These are phyloP conservation scores for Boletus tylopilopsis DNA, from an alignment of 768 basidiomycete species.

Conservation along the genomic window DNA sequence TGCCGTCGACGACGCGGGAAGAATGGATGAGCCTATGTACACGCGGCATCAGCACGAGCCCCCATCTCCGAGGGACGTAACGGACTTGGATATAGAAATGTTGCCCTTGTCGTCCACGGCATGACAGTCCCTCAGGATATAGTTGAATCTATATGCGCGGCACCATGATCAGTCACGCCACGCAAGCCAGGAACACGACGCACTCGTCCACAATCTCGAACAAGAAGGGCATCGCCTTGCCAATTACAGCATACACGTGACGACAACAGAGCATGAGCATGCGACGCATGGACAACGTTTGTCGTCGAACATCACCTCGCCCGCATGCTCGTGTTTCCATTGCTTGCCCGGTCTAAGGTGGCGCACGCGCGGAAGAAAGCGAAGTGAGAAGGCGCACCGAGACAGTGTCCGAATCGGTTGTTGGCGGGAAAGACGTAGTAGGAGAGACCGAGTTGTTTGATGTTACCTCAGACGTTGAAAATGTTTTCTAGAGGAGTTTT, in stretches of 20 bases:
- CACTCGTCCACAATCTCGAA: conserved; percentile 86
- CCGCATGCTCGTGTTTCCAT: conserved; percentile 79
- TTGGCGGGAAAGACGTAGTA: conserved; percentile 78
- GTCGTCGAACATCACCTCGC: conserved; percentile 78
- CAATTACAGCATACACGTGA: conserved; percentile 5
- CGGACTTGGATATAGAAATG: conserved; percentile 46
- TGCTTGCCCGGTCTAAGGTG: not conserved
- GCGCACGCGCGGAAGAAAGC: not conserved
- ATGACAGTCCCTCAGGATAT: conserved; percentile 71
- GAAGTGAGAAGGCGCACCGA: conserved; percentile 45
- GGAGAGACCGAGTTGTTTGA: conserved; percentile 80
- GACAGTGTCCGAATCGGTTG: conserved; percentile 78
- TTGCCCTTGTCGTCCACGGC: conserved; percentile 63
- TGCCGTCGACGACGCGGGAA: conserved; percentile 66
- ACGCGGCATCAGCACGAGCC: not conserved
- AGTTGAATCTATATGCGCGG: conserved; percentile 54
- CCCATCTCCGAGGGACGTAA: not conserved
- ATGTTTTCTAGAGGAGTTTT: conserved; percentile 64
- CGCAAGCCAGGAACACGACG: too few relatives aligned
- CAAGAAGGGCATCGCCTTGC: conserved; percentile 61
- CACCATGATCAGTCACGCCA: too few relatives aligned
- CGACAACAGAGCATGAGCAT: not conserved
- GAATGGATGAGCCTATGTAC: conserved; percentile 65
- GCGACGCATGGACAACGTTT: conserved; percentile 42
- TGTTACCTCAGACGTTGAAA: conserved; percentile 73